A percentile compares a stretch with the other conserved stretches of the same genome.
Evolutionary conservation across 2,329 filamentous ascomycete genomes (phyloP).

Genomic region (Cordyceps sp.): DNA sequence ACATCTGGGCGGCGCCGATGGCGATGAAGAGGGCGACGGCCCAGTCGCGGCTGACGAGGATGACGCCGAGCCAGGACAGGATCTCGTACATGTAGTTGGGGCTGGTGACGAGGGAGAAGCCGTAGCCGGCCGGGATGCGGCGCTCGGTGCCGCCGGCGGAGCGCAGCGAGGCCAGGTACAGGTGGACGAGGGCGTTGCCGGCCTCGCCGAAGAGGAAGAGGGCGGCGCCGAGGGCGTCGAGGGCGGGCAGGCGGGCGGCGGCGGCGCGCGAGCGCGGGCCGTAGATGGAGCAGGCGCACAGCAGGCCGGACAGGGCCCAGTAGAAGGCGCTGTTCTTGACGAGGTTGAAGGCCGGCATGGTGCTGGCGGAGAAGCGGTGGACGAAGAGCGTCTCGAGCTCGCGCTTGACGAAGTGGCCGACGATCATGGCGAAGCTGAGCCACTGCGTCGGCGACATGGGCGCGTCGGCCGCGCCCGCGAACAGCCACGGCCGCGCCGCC

Average conservation of each 20-base stretch:
- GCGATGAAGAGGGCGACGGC: constrained; percentile 60
- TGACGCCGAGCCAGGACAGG: constrained; percentile 71
- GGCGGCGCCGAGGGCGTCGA: constrained; percentile 52
- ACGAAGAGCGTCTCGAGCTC: constrained; percentile 89
- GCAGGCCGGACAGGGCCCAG: constrained; percentile 68
- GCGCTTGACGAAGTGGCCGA: constrained; percentile 82
- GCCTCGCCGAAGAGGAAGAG: constrained; percentile 66
- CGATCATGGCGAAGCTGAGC: constrained; percentile 56
- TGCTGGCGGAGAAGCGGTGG: constrained; percentile 86
- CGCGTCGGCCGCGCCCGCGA: constrained; percentile 24
- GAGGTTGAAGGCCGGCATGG: constrained; percentile 83
- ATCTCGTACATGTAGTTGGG: constrained; percentile 96
- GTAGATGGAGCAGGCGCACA: constrained; percentile 78
- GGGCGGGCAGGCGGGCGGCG: constrained; percentile 22
- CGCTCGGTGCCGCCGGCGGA: constrained; percentile 68
- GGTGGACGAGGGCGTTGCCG: constrained; percentile 65
- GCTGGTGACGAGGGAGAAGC: constrained; percentile 78
- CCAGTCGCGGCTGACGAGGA: constrained; percentile 64
- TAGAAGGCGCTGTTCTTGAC: constrained; percentile 94
- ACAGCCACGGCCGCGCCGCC: constrained; percentile 50
- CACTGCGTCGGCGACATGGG: constrained; percentile 51
- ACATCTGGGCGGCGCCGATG: constrained; percentile 66
- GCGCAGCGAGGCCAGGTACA: constrained; percentile 62
- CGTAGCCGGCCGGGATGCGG: constrained; percentile 72
- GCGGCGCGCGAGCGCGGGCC: constrained; percentile 55